Conservation (phyloP, 352 stramenopile species). For the Globisporangium echinulatum region DNA sequence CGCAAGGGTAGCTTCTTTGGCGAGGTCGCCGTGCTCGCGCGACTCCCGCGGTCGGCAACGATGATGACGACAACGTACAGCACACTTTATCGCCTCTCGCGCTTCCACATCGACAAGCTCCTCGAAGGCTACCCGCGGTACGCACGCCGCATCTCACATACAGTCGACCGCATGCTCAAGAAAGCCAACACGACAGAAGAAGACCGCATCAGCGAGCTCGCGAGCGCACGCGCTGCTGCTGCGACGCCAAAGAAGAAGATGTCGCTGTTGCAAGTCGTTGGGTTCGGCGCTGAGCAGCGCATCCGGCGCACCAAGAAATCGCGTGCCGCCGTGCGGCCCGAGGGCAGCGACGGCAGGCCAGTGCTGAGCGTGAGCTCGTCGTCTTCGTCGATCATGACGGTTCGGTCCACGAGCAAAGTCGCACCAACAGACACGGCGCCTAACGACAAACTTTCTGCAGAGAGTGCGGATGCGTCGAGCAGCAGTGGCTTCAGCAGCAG, state of each 20-base stretch:
- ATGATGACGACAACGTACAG: slow-evolving; percentile 63
- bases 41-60: slow-evolving; percentile 48
- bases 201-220: slow-evolving; percentile 11
- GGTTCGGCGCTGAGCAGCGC: slow-evolving; percentile 5
- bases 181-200: slow-evolving; percentile 14
- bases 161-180: slow-evolving; percentile 36
- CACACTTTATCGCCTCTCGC: slow-evolving; percentile 50
- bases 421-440: not conserved
- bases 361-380: not conserved
- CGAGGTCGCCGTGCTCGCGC: slow-evolving; percentile 59
- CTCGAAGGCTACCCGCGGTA: slow-evolving; percentile 46
- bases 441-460: no score
- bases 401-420: not conserved
- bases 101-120: slow-evolving; percentile 42
- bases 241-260: not conserved
- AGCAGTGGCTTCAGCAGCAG: no score
- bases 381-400: slow-evolving; percentile 1
- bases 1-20: slow-evolving; percentile 64
- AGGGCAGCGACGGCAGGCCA: not conserved
- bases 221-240: not conserved
- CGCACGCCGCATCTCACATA: slow-evolving; percentile 33
- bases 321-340: not conserved
- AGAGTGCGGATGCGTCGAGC: no score
- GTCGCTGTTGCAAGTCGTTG: slow-evolving; percentile 8
- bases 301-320: slow-evolving; percentile 10